phyloP scores from a whole-genome alignment of 176 grass and related monocot genomes.

The Carex parvula region DNA sequence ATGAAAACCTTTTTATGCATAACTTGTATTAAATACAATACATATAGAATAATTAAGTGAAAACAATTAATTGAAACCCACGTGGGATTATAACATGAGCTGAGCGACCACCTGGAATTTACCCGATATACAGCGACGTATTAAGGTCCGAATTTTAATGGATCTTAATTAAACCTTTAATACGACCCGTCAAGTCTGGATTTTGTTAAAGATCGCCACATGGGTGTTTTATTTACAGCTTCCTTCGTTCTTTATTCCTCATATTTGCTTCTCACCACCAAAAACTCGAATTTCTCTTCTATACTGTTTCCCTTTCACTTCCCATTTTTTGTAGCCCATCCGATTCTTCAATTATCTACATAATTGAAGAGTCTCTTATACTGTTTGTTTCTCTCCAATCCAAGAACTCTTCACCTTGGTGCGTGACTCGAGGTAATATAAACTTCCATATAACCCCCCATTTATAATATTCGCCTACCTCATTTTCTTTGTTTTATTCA shows the following conservation, averaged over 20 bases:
- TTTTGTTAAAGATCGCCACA: not conserved
- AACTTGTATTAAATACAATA: too few species aligned
- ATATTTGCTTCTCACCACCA: not conserved
- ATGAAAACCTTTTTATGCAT: too few species aligned
- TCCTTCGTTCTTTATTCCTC: not conserved
- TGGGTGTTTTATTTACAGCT: not conserved
- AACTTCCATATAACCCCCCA: not conserved
- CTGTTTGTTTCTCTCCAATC: not conserved
- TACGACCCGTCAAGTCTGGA: not conserved
- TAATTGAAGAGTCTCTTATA: not conserved
- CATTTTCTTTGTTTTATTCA: not conserved
- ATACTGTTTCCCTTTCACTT: not conserved
- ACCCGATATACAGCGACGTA: not conserved
- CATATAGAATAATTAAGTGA: too few species aligned
- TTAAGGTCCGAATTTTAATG: not conserved
- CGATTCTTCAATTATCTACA: not conserved
- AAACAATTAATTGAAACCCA: too few species aligned
- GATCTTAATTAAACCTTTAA: conserved; percentile 1
- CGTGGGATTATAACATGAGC: too few species aligned
- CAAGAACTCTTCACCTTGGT: not conserved
- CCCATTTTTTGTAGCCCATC: not conserved
- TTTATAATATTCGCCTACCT: not conserved
- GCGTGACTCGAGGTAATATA: not conserved
- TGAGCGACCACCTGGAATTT: not conserved
- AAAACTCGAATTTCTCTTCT: not conserved